Evolutionary conservation across 2,329 filamentous ascomycete genomes (phyloP).

Genomic region (Ambrosiella cleistominuta): DNA sequence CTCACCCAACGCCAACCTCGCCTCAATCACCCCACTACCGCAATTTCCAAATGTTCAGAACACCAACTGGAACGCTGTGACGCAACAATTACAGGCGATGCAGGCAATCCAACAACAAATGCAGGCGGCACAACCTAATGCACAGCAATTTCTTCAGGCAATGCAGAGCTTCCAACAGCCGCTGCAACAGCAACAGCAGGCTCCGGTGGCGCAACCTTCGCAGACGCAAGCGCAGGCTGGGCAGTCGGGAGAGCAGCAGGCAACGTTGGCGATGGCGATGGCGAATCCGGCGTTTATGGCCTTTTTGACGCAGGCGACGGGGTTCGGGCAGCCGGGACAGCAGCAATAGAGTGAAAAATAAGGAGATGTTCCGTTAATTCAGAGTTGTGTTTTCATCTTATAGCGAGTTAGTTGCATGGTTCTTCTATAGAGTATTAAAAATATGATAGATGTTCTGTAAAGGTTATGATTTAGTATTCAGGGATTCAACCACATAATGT

Average conservation of each 20-base stretch:
- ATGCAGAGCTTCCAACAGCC: slow-evolving; percentile 14
- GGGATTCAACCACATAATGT: no score
- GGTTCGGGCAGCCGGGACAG: not conserved
- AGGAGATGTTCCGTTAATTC: not conserved
- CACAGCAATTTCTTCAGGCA: no score
- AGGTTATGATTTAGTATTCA: no score
- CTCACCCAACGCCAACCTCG: slow-evolving; percentile 4
- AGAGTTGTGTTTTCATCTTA: not conserved
- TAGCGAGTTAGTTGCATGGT: not conserved
- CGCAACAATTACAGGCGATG: slow-evolving; percentile 3
- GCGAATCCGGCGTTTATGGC: slow-evolving; percentile 11
- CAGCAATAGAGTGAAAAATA: not conserved
- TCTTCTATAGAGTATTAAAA: not conserved
- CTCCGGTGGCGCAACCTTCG: slow-evolving; percentile 17
- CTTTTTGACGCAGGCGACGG: slow-evolving; percentile 2
- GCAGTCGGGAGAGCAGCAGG: slow-evolving; percentile 13
- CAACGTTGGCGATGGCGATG: slow-evolving; percentile 3
- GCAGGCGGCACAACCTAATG: not conserved
- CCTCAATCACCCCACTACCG: not conserved
- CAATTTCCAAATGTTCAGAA: not conserved
- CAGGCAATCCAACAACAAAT: slow-evolving; percentile 14
- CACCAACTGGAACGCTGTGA: not conserved
- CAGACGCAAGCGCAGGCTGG: slow-evolving; percentile 18
- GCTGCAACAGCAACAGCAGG: slow-evolving; percentile 17
- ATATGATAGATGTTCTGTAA: not conserved